Evolutionary conservation across 805 yeast genomes (phyloP).

Genomic region (Kurtzmaniella cleridarum): DNA sequence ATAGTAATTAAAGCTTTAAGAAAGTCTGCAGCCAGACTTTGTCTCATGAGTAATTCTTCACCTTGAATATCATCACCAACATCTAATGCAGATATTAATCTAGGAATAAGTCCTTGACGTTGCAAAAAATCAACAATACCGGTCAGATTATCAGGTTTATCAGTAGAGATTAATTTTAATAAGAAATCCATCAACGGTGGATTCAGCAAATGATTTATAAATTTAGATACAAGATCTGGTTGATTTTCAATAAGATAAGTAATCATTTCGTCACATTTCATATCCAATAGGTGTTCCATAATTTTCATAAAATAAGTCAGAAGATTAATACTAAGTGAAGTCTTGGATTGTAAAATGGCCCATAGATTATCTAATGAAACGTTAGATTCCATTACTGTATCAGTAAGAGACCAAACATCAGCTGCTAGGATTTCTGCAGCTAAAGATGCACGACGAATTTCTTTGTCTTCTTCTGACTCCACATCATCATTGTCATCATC

Average conservation of each 20-base stretch:
- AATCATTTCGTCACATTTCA: constrained; percentile 46
- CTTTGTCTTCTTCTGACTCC: constrained; percentile 26
- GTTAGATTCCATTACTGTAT: constrained; percentile 75
- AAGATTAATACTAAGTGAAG: constrained; percentile 65
- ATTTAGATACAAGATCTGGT: constrained; percentile 34
- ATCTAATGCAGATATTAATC: constrained; percentile 31
- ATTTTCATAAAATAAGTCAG: constrained; percentile 90
- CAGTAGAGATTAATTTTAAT: constrained; percentile 39
- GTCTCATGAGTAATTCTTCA: constrained; percentile 20
- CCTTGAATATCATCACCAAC: constrained; percentile 9
- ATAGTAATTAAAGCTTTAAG: constrained; percentile 42
- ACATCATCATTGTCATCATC: constrained; percentile 24
- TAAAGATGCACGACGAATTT: constrained; percentile 32
- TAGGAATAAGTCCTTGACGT: constrained; percentile 31
- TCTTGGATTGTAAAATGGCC: constrained; percentile 66
- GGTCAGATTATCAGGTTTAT: constrained; percentile 42
- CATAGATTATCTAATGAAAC: constrained; percentile 67
- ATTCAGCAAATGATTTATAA: constrained; percentile 38
- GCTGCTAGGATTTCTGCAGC: constrained; percentile 88
- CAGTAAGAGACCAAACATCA: constrained; percentile 92
- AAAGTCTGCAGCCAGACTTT: constrained; percentile 41
- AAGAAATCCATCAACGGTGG: constrained; percentile 45
- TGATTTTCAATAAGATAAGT: constrained; percentile 39
- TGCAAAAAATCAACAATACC: constrained; percentile 43
- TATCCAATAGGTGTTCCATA: constrained; percentile 57